Evolutionary conservation across 2,329 filamentous ascomycete genomes (phyloP).

Genomic region (Alternaria sp.): DNA sequence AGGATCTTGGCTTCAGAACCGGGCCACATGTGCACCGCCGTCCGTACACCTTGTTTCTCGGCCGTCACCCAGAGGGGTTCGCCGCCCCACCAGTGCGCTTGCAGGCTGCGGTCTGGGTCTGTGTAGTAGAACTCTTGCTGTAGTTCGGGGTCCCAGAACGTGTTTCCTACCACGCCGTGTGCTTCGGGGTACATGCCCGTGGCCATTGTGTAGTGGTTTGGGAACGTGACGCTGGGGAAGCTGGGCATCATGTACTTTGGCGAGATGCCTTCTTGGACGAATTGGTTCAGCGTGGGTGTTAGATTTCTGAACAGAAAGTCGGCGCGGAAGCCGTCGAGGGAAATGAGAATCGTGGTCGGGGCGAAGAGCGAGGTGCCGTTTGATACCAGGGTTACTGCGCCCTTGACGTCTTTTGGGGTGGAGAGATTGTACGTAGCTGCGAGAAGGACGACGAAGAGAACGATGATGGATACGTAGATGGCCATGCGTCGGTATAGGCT

Average conservation of each 20-base stretch:
- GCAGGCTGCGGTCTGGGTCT: conserved; percentile 75
- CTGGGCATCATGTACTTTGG: conserved; percentile 93
- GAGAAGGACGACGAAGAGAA: conserved; percentile 64
- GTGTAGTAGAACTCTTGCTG: conserved; percentile 89
- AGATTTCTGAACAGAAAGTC: conserved; percentile 87
- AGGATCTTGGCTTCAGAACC: conserved; percentile 89
- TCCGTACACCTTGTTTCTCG: conserved; percentile 79
- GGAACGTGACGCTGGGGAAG: conserved; percentile 96
- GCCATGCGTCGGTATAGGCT: conserved; percentile 52
- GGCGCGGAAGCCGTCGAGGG: conserved; percentile 93
- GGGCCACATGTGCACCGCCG: conserved; percentile 98
- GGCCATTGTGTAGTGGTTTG: conserved; percentile 90
- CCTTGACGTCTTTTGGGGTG: conserved; percentile 27
- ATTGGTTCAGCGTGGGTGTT: conserved; percentile 81
- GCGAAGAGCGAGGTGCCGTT: conserved; percentile 92
- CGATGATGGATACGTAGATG: conserved; percentile 57
- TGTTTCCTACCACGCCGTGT: conserved; percentile 93
- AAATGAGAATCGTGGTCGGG: conserved; percentile 92
- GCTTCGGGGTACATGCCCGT: conserved; percentile 93
- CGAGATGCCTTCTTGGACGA: conserved; percentile 85
- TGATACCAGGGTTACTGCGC: conserved; percentile 54
- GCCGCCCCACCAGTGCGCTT: conserved; percentile 92
- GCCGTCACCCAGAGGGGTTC: conserved; percentile 95
- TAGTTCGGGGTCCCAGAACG: conserved; percentile 86
- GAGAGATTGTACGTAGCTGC: conserved; percentile 68